A percentile compares a stretch with the other conserved stretches of the same genome.
phyloP scores from a whole-genome alignment of 2,329 filamentous ascomycete genomes.

The Pseudocercospora macadamiae region DNA sequence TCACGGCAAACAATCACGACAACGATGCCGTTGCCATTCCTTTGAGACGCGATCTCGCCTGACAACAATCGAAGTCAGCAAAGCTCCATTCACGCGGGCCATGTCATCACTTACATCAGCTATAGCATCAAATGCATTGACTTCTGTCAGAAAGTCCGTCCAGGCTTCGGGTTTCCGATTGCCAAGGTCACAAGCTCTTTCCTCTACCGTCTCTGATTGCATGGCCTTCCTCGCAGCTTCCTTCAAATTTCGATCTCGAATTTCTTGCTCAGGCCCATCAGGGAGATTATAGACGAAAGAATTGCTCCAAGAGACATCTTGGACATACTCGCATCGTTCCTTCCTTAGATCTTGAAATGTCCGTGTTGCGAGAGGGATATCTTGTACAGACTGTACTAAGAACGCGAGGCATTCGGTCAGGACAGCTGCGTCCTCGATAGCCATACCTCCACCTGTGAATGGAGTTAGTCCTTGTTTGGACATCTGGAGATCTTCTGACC shows the following conservation, averaged over 20 bases:
- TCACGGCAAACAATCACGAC: no score
- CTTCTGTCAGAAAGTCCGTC: background rate
- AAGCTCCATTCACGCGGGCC: no score
- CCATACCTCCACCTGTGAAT: constrained; percentile 1
- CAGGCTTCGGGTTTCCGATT: background rate
- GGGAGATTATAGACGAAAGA: background rate
- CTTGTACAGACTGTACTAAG: background rate
- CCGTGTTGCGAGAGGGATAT: background rate
- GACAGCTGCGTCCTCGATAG: background rate
- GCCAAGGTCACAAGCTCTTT: background rate
- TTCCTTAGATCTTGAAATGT: background rate
- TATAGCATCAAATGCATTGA: background rate
- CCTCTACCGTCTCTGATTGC: background rate
- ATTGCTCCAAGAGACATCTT: constrained; percentile 1
- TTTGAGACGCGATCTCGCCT: no score
- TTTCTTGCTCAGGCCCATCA: background rate
- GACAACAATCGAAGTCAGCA: no score
- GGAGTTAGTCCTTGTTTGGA: background rate
- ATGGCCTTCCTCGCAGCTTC: background rate
- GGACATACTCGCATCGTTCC: background rate
- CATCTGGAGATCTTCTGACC: background rate
- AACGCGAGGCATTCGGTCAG: background rate
- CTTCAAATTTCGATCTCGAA: background rate
- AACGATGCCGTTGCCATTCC: no score
- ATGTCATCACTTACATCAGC: background rate